Base-by-base conservation (phyloP, 2,329 filamentous ascomycete genomes). In the Helotiales sp. region DNA sequence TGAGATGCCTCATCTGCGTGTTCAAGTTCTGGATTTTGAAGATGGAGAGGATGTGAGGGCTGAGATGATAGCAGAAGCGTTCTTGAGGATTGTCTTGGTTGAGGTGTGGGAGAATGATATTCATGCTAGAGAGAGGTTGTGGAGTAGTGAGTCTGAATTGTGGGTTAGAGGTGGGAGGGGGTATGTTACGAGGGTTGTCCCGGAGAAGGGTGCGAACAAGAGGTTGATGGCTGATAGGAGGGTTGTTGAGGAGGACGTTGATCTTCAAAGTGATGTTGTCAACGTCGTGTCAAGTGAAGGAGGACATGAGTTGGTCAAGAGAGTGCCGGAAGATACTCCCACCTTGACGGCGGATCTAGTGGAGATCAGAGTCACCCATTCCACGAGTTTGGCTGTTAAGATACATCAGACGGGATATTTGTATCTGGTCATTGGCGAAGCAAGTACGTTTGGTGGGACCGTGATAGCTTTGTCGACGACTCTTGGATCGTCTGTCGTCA, bases 21-120 rank as follows among this genome's bases (percentile, higher is more conserved):
- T 64, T 9, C 63, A 66, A 44, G 55, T 65, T 29, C 33, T 67
- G 10, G 63, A 67, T 48, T 27, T 52, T 19, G 57, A 38, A 59
- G 19, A 29, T 2, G 19, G 12, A n/a, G 53, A 55, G n/a, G 33
- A 53, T 8, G 27, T 40, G 13, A 52, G n/a, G 10, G 50, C 44
- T 13, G 5, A 25, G 27, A 22, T 60, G 5, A n/a, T 63, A 9
- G 58, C 53, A 6, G 58, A 63, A 46, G 57, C 54, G 17, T 58
- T 58, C 40, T 19, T 50, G 30, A 50, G 44, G 38, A 38, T 56
- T 30, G 55, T 42, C 12, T 25, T 53, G 7, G 58, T 55, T 9
- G 51, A 54, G 13, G 55, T 27, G 2, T 58, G 56, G 56, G 46
- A 30, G 46, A 58, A 58, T 54, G 56, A 54, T 47, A 52, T 19